These are phyloP conservation scores for Arthrobotrys conoides DNA, from an alignment of 2,329 filamentous ascomycete species.

Conservation along the genomic window DNA sequence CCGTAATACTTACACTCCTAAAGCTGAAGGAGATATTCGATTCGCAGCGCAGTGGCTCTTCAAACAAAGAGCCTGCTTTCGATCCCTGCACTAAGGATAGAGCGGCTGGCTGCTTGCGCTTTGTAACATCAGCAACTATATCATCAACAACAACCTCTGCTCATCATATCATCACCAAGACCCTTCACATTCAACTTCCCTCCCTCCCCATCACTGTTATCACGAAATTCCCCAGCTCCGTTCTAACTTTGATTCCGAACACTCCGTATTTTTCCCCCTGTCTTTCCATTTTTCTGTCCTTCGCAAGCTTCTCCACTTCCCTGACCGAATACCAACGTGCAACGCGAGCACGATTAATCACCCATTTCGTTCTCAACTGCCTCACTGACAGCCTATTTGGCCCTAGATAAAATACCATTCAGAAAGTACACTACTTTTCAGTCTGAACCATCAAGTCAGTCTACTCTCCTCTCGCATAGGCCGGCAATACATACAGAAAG, in stretches of 20 bases:
- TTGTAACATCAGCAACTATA: background rate
- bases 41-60: background rate
- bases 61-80: background rate
- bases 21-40: background rate
- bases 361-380: constrained; percentile 18
- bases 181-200: background rate
- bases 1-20: too few relatives aligned
- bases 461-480: background rate
- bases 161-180: background rate
- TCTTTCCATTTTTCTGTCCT: background rate
- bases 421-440: background rate
- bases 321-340: background rate
- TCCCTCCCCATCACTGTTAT: background rate
- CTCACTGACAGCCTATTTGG: background rate
- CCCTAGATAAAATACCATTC: background rate
- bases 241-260: background rate
- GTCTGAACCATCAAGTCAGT: background rate
- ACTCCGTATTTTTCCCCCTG: background rate
- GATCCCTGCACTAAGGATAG: constrained; percentile 5
- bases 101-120: constrained; percentile 9
- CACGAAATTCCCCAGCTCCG: background rate
- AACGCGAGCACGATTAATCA: constrained; percentile 22
- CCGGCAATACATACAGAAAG: background rate
- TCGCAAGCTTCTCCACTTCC: background rate
- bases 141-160: background rate